A percentile compares a stretch with the other conserved stretches of the same genome.
Evolutionary conservation across 2,329 filamentous ascomycete genomes (phyloP).

Genomic region (Harringtonia aguacate): DNA sequence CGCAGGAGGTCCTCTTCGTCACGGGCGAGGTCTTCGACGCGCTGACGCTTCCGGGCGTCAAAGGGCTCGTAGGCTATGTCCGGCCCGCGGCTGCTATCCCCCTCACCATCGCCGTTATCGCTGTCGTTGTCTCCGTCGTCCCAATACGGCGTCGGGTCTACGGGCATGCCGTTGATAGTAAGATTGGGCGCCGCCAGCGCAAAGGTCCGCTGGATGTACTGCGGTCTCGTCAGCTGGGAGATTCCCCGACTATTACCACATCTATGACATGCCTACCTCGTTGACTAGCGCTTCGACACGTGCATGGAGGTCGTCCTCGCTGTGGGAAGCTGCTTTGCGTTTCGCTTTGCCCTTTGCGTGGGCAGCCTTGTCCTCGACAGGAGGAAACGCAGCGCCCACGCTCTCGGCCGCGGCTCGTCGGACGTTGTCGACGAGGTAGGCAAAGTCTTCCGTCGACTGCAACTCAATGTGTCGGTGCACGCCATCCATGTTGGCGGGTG

Average conservation of each 20-base stretch:
- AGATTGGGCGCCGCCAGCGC: slow-evolving; percentile 47
- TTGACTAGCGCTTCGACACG: slow-evolving; percentile 50
- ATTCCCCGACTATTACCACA: background rate
- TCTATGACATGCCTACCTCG: slow-evolving; percentile 28
- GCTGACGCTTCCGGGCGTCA: slow-evolving; percentile 45
- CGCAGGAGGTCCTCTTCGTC: slow-evolving; percentile 54
- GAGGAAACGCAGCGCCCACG: slow-evolving; percentile 58
- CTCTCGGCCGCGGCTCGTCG: slow-evolving; percentile 56
- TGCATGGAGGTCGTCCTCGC: slow-evolving; percentile 44
- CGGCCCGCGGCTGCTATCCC: slow-evolving; percentile 11
- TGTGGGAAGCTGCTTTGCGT: background rate
- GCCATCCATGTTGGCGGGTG: slow-evolving; percentile 22
- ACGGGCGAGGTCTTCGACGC: slow-evolving; percentile 48
- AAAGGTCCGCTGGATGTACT: slow-evolving; percentile 55
- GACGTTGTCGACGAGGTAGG: slow-evolving; percentile 59
- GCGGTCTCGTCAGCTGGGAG: background rate
- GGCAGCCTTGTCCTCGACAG: slow-evolving; percentile 30
- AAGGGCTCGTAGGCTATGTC: slow-evolving; percentile 49
- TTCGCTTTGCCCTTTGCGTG: slow-evolving; percentile 17
- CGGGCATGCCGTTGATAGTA: slow-evolving; percentile 49
- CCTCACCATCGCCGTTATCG: background rate
- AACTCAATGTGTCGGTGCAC: slow-evolving; percentile 68
- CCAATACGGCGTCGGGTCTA: slow-evolving; percentile 29
- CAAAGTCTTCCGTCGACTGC: slow-evolving; percentile 62
- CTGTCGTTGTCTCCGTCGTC: background rate